phyloP scores from a whole-genome alignment of 495 filamentous ascomycete genomes.

The Annulohypoxylon maeteangense region DNA sequence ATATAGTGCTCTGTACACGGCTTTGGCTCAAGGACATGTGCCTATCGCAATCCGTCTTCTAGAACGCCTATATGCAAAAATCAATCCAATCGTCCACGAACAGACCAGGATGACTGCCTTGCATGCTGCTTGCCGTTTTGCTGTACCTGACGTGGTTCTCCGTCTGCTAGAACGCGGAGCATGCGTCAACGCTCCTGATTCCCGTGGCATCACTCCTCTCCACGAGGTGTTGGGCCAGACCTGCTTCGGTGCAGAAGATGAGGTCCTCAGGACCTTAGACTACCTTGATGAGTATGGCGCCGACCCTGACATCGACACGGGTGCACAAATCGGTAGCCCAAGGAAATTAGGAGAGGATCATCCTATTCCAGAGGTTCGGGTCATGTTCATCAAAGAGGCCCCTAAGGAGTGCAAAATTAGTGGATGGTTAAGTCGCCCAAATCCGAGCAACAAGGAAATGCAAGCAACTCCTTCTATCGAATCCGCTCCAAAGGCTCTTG shows the following conservation, averaged over 20 bases:
- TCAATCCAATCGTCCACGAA: not conserved
- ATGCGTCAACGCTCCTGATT: not conserved
- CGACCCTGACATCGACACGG: not conserved
- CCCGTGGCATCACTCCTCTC: not conserved
- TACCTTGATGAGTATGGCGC: not conserved
- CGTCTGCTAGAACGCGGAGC: not conserved
- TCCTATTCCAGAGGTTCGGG: not conserved
- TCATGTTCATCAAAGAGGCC: not conserved
- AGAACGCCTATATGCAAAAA: not conserved
- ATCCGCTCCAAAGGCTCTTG: not conserved
- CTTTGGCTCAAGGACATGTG: not conserved
- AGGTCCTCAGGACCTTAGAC: not conserved
- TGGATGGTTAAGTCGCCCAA: not conserved
- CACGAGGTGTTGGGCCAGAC: constrained; percentile 3
- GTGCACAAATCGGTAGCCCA: not conserved
- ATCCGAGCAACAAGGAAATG: not conserved
- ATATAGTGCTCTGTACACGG: not conserved
- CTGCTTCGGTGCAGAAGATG: not conserved
- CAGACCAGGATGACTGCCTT: constrained; percentile 3
- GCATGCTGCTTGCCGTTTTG: constrained; percentile 2
- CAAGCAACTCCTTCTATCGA: not conserved
- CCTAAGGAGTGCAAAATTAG: not conserved
- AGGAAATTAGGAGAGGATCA: not conserved
- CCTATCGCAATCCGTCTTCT: not conserved
- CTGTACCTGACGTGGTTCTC: not conserved